Evolutionary conservation across 2,329 filamentous ascomycete species (phyloP).

Genomic region (Byssoonygena ceratinophila): DNA sequence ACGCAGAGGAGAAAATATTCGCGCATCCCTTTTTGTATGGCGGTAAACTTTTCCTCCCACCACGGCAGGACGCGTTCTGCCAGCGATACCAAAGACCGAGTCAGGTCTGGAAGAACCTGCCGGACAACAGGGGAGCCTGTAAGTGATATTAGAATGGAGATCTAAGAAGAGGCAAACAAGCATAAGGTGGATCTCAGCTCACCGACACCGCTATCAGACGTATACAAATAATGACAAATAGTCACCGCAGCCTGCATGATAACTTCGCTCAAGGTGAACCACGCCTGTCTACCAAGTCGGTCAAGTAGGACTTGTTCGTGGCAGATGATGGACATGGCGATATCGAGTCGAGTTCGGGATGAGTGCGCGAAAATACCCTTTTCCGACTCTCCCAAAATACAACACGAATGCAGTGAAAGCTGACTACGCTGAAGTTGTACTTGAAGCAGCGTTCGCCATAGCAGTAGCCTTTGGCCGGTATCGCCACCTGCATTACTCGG

Average conservation of each 20-base stretch:
- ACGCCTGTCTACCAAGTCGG: constrained; percentile 23
- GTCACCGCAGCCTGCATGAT: constrained; percentile 31
- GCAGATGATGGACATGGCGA: constrained; percentile 30
- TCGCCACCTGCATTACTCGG: constrained; percentile 20
- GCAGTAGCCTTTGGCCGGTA: constrained; percentile 25
- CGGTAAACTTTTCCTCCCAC: constrained; percentile 18
- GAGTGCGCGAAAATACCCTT: constrained; percentile 29
- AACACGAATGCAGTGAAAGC: constrained; percentile 33
- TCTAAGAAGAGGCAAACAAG: background rate
- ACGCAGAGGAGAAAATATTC: constrained; percentile 19
- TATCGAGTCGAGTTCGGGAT: constrained; percentile 28
- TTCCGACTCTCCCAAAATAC: constrained; percentile 27
- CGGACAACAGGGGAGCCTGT: constrained; percentile 16
- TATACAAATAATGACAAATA: constrained; percentile 30
- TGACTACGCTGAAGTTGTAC: constrained; percentile 29
- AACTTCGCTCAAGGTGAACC: constrained; percentile 29
- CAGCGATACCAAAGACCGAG: constrained; percentile 15
- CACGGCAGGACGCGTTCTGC: constrained; percentile 17
- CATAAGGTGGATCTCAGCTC: constrained; percentile 10
- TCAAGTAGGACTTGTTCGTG: constrained; percentile 29
- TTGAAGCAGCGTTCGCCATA: constrained; percentile 29
- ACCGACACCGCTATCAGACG: constrained; percentile 21
- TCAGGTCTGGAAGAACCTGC: constrained; percentile 12
- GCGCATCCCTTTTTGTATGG: constrained; percentile 18
- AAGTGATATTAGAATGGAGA: background rate